Evolutionary conservation across 192 early-diverging fungal species (phyloP).

Genomic region (Thoreauomyces humboldtii): DNA sequence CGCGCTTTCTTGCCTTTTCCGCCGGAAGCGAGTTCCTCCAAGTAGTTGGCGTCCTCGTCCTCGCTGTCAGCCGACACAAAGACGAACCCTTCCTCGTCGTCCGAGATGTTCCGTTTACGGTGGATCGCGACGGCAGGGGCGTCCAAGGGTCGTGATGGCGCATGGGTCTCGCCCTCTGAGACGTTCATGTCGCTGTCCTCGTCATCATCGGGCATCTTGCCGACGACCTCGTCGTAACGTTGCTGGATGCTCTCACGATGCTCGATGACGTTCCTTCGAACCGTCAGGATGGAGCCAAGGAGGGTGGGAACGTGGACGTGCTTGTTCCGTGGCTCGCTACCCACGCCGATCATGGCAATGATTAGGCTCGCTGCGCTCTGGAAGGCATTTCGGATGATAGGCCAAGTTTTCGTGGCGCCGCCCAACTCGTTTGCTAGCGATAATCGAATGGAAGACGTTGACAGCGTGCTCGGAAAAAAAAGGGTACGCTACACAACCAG

Average conservation of each 20-base stretch:
- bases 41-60: too few species aligned
- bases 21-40: too few species aligned
- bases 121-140: too few species aligned
- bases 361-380: slow-evolving; percentile 26
- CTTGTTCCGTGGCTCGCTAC: slow-evolving; percentile 13
- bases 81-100: too few species aligned
- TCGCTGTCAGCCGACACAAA: too few species aligned
- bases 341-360: slow-evolving; percentile 37
- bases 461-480: too few species aligned
- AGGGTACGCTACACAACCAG: not conserved
- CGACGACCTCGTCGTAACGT: slow-evolving; percentile 19
- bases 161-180: too few species aligned
- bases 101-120: too few species aligned
- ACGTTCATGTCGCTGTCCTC: too few species aligned
- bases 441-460: not conserved
- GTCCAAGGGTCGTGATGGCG: too few species aligned
- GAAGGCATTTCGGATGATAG: slow-evolving; percentile 33
- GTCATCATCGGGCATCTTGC: too few species aligned
- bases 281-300: slow-evolving; percentile 40
- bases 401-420: slow-evolving; percentile 33
- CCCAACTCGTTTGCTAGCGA: slow-evolving; percentile 41
- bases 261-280: slow-evolving; percentile 28
- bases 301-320: slow-evolving; percentile 29
- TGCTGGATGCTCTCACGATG: slow-evolving; percentile 34
- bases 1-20: too few species aligned